Conservation (phyloP, 2,329 filamentous ascomycete genomes). For the Dryadomyces quercus-mongolicae region DNA sequence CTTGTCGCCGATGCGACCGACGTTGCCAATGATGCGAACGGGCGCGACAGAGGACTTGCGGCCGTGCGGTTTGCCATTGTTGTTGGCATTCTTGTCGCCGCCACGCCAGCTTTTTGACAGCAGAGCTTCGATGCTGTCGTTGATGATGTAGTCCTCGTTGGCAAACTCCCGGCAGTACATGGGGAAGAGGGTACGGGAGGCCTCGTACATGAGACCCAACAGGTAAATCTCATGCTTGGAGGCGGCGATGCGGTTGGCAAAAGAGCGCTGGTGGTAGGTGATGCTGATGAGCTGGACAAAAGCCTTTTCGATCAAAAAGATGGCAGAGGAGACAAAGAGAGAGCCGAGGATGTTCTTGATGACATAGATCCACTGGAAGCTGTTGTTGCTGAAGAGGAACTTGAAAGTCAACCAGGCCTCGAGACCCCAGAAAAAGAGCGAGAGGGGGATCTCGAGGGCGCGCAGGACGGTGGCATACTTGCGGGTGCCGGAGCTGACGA, state of each 20-base stretch:
- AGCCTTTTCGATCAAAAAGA: conserved; percentile 66
- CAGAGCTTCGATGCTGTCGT: conserved; percentile 65
- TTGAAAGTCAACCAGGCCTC: conserved; percentile 51
- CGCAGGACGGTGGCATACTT: conserved; percentile 57
- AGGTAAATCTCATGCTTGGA: conserved; percentile 81
- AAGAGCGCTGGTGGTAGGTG: conserved; percentile 75
- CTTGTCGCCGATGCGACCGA: conserved; percentile 80
- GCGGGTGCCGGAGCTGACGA: conserved; percentile 56
- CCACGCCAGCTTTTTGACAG: conserved; percentile 25
- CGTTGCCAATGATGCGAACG: conserved; percentile 61
- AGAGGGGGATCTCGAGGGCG: conserved; percentile 53
- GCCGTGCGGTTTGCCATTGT: conserved; percentile 37
- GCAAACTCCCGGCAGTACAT: conserved; percentile 84
- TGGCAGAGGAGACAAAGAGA: conserved; percentile 52
- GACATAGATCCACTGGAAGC: conserved; percentile 40
- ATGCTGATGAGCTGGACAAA: conserved; percentile 76
- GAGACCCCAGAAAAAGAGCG: conserved; percentile 57
- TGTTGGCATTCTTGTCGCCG: background rate
- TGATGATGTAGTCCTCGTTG: conserved; percentile 87
- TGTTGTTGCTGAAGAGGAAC: conserved; percentile 31
- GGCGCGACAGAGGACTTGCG: conserved; percentile 57
- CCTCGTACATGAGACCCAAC: conserved; percentile 77
- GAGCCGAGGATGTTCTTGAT: conserved; percentile 56
- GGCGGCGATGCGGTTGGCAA: conserved; percentile 70
- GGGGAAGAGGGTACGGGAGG: conserved; percentile 78